These are phyloP conservation scores for Podosphaera leucotricha DNA, from an alignment of 2,329 filamentous ascomycete genomes.

Conservation along the genomic window DNA sequence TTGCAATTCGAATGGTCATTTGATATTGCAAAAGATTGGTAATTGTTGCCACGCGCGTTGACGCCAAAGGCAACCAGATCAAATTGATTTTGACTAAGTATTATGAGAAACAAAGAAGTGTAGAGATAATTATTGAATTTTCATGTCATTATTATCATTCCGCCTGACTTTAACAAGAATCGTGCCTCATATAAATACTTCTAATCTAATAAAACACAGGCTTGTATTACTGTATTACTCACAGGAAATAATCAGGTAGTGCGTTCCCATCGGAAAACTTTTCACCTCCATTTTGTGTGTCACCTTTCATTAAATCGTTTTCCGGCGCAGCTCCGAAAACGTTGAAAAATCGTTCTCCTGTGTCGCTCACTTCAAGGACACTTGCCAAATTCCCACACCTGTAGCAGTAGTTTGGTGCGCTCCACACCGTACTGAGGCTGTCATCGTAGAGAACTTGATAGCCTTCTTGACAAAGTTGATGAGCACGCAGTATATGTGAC, in stretches of 20 bases:
- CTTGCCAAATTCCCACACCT: conserved; percentile 96
- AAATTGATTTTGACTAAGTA: too few relatives aligned
- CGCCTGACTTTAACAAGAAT: too few relatives aligned
- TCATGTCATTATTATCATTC: too few relatives aligned
- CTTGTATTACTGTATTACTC: neutral
- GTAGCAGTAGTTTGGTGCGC: conserved; percentile 91
- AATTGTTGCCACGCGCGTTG: conserved; percentile 10
- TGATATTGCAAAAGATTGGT: conserved; percentile 94
- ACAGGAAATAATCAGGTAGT: conserved; percentile 53
- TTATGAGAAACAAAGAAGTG: too few relatives aligned
- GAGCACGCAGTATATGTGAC: conserved; percentile 82
- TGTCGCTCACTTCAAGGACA: conserved; percentile 85
- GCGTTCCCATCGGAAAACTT: conserved; percentile 39
- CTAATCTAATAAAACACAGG: too few relatives aligned
- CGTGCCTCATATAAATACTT: too few relatives aligned
- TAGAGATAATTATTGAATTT: too few relatives aligned
- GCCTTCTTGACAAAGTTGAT: conserved; percentile 98
- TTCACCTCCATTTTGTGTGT: conserved; percentile 52
- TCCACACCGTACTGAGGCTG: conserved; percentile 88
- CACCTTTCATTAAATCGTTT: conserved; percentile 77
- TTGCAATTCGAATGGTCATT: conserved; percentile 91
- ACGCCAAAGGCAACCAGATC: too few relatives aligned
- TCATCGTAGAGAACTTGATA: conserved; percentile 96
- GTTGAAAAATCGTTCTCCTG: conserved; percentile 86
- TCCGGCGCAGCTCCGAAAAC: conserved; percentile 94